Evolutionary conservation across 495 filamentous ascomycete species (phyloP).

Genomic region (Xylaria sp.): DNA sequence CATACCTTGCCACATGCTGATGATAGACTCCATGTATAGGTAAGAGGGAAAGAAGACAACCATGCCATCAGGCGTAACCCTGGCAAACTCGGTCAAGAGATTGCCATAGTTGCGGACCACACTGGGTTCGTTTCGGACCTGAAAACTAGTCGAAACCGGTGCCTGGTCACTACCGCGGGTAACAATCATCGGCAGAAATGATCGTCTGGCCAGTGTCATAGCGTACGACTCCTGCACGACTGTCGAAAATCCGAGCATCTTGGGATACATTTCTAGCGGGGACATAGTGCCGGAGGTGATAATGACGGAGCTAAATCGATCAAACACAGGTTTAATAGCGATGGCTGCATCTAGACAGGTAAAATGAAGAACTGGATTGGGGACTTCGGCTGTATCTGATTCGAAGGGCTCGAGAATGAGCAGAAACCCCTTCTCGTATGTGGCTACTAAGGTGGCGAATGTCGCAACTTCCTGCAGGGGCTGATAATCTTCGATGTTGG

Average conservation of each 20-base stretch:
- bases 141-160: constrained; percentile 86
- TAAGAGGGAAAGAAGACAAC: constrained; percentile 99
- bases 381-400: constrained; percentile 92
- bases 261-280: constrained; percentile 98
- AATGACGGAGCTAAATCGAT: constrained; percentile 96
- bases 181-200: constrained; percentile 97
- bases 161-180: constrained; percentile 94
- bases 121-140: constrained; percentile 91
- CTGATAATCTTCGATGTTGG: constrained; percentile 97
- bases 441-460: constrained; percentile 96
- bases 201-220: constrained; percentile 94
- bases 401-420: constrained; percentile 97
- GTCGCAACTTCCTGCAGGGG: constrained; percentile 97
- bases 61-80: constrained; percentile 93
- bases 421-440: constrained; percentile 96
- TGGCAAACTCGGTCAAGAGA: constrained; percentile 89
- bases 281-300: constrained; percentile 98
- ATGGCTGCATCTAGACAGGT: constrained; percentile 98
- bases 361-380: constrained; percentile 95
- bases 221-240: constrained; percentile 96
- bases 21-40: constrained; percentile 98
- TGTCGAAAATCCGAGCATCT: constrained; percentile 92
- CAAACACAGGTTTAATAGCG: constrained; percentile 96
- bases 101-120: constrained; percentile 96
- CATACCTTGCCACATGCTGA: constrained; percentile 99